Conservation (phyloP, 2,329 filamentous ascomycete species). For the Xylariaceae sp. region DNA sequence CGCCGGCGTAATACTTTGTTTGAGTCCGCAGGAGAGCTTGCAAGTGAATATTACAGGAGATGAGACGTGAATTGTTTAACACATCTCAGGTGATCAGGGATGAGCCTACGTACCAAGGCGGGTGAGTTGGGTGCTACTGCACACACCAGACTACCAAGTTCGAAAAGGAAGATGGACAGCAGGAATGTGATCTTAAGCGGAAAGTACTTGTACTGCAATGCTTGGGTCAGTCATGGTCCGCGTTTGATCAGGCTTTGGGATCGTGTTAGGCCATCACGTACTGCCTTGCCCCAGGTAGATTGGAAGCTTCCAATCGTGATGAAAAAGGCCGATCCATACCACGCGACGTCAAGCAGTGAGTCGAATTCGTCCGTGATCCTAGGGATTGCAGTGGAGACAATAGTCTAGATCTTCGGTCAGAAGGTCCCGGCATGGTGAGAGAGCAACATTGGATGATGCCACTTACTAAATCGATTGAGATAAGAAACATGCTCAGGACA, state of each 20-base stretch:
- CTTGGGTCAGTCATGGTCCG: too few relatives aligned
- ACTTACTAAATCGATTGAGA: too few relatives aligned
- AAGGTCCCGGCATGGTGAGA: background rate
- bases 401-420: slow-evolving; percentile 35
- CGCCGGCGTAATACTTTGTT: too few relatives aligned
- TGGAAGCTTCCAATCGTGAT: slow-evolving; percentile 42
- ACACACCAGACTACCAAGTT: slow-evolving; percentile 14
- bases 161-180: slow-evolving; percentile 12
- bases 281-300: slow-evolving; percentile 41
- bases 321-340: slow-evolving; percentile 55
- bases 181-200: slow-evolving; percentile 20
- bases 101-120: background rate
- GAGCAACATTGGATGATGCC: too few relatives aligned
- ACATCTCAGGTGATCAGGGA: too few relatives aligned
- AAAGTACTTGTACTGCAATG: slow-evolving; percentile 37
- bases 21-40: too few relatives aligned
- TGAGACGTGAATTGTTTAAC: too few relatives aligned
- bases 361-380: slow-evolving; percentile 50
- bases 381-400: slow-evolving; percentile 51
- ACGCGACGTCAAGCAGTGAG: slow-evolving; percentile 48
- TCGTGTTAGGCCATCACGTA: too few relatives aligned
- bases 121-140: slow-evolving; percentile 12
- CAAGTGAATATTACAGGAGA: too few relatives aligned
- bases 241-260: too few relatives aligned
- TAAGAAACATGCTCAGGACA: too few relatives aligned